Base-by-base conservation (phyloP, 2,329 filamentous ascomycete genomes). In the Mycosphaerella sp. region DNA sequence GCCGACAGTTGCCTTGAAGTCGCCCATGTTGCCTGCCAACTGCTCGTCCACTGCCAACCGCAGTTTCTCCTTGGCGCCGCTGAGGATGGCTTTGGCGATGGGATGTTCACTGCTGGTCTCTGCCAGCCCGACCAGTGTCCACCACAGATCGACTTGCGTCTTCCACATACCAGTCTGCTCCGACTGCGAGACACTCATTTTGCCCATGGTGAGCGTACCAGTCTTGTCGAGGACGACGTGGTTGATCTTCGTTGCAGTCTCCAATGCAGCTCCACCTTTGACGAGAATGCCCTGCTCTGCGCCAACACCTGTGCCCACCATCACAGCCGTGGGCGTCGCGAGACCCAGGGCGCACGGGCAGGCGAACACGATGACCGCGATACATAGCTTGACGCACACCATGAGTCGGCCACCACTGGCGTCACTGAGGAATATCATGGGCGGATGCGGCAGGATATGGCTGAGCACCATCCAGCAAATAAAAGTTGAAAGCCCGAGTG, bases 221-320 rank as follows among this genome's bases (percentile, higher is more conserved):
- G 92, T 97, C 79, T 97, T 97, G 75, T 97, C 92, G 21, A 97
- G 81, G 12, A 97, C 87, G 17, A 97, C 81, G 63, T 95, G 87
- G 1, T 85, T 95, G 61, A 97, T 81, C 70, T 89, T 92, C 7
- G 90, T 97, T 0, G 90, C 87, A 4, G 83, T 89, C 74, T 98
- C 92, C 3, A 98, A 77, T 31, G 91, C 90, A 40, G 89, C 91
- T 53, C 93, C 93, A 51, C 93, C 92, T 73, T 98, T 98, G 70
- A 97, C 90, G n/a, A 98, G 77, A 63, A 98, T 98, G 23, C 93
- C 93, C 63, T 95, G 86, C 71, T 96, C 88, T 2, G 93, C 93
- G 48, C 93, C 93, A 32, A 96, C 84, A 55, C 93, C 93, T n/a
- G 93, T 97, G 42, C 93, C 93, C 31, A 98, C 93, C 93, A 98